These are phyloP conservation scores for Domatiomyces catenatus DNA, from an alignment of 2,329 filamentous ascomycete species.

Conservation along the genomic window DNA sequence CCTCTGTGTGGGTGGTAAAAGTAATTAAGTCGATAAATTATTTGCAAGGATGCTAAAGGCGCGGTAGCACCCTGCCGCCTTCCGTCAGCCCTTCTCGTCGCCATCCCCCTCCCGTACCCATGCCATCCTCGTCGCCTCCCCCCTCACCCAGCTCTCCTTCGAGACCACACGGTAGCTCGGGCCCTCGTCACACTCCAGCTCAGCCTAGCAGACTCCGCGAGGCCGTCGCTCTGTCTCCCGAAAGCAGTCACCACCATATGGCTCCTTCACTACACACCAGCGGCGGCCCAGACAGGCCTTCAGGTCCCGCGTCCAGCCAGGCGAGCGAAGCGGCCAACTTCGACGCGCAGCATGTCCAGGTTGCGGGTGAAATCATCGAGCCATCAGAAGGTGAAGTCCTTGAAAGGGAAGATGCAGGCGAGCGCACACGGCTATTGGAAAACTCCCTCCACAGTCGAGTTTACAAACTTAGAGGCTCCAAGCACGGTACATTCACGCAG, in stretches of 20 bases:
- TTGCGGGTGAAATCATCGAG: constrained; percentile 3
- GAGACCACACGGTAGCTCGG: background rate
- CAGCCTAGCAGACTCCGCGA: constrained; percentile 16
- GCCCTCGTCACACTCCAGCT: constrained; percentile 9
- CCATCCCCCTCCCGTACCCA: background rate
- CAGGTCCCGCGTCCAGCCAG: constrained; percentile 5
- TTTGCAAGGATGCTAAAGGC: background rate
- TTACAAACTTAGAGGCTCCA: constrained; percentile 36
- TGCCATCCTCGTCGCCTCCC: constrained; percentile 5
- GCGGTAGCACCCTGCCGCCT: background rate
- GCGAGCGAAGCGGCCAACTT: constrained; percentile 4
- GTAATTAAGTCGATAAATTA: background rate
- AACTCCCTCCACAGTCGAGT: constrained; percentile 25
- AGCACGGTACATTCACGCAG: constrained; percentile 62
- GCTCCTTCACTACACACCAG: constrained; percentile 8
- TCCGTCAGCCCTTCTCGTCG: background rate
- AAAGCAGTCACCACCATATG: constrained; percentile 6
- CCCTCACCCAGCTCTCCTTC: constrained; percentile 6
- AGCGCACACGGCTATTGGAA: constrained; percentile 24
- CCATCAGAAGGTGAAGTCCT: background rate
- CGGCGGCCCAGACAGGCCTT: constrained; percentile 1
- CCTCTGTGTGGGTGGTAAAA: background rate
- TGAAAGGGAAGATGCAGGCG: background rate
- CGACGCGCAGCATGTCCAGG: constrained; percentile 5
- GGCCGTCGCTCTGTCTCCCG: constrained; percentile 13